Conservation (phyloP, 345 rosid species). For the Salix arbutifolia region DNA sequence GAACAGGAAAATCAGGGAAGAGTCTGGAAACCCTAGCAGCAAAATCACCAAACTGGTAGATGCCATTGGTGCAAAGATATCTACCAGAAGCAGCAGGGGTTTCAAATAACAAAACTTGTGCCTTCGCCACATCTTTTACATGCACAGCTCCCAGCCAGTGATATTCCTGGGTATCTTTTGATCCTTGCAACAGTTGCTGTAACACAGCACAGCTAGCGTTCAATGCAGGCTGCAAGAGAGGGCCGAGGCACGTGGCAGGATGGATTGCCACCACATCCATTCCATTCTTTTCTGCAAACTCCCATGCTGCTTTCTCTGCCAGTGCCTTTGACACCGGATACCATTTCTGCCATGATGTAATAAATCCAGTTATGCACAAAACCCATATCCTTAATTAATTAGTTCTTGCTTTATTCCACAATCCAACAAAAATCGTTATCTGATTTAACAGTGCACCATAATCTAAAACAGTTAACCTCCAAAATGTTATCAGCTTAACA, state of each 20-base stretch:
- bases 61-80: constrained; percentile 74
- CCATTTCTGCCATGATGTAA: constrained; percentile 46
- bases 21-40: constrained; percentile 55
- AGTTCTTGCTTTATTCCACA: no score
- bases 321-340: constrained; percentile 74
- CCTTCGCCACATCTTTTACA: constrained; percentile 70
- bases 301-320: constrained; percentile 85
- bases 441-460: no score
- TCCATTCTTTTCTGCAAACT: constrained; percentile 54
- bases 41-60: constrained; percentile 67
- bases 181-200: constrained; percentile 60
- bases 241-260: constrained; percentile 76
- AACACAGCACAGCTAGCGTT: constrained; percentile 77
- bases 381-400: no score
- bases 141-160: constrained; percentile 82
- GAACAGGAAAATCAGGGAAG: constrained; percentile 60
- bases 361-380: no score
- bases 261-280: constrained; percentile 63
- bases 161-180: constrained; percentile 54
- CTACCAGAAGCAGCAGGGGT: constrained; percentile 61
- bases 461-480: no score
- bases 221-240: constrained; percentile 59
- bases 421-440: not conserved
- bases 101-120: constrained; percentile 57
- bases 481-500: no score